Conservation (phyloP, 768 basidiomycete species). For the Serpula lacrymans region DNA sequence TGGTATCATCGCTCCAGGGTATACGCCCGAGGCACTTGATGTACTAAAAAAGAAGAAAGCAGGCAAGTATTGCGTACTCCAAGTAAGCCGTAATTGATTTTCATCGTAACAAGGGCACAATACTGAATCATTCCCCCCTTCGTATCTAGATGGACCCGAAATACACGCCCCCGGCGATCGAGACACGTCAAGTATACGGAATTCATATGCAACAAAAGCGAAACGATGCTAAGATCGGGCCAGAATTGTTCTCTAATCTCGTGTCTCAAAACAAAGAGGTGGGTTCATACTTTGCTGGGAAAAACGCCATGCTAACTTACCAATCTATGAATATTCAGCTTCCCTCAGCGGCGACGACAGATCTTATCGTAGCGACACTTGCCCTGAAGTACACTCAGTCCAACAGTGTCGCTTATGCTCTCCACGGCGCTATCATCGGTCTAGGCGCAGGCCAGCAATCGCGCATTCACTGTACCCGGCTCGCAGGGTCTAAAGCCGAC, state of each 20-base stretch:
- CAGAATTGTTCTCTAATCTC: conserved; percentile 77
- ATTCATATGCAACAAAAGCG: conserved; percentile 85
- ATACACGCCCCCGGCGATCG: conserved; percentile 74
- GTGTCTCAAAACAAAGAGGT: conserved; percentile 89
- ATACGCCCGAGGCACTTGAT: conserved; percentile 82
- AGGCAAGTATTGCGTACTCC: conserved; percentile 96
- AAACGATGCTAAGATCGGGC: conserved; percentile 86
- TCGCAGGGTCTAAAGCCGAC: conserved; percentile 97
- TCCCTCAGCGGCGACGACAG: conserved; percentile 72
- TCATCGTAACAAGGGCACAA: background rate
- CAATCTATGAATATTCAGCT: conserved; percentile 44
- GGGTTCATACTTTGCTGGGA: conserved; percentile 21
- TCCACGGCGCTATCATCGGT: conserved; percentile 88
- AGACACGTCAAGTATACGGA: conserved; percentile 96
- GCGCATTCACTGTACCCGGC: conserved; percentile 97
- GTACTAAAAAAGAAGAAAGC: conserved; percentile 94
- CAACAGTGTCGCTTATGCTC: conserved; percentile 96
- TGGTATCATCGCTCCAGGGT: conserved; percentile 96
- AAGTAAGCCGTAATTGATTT: conserved; percentile 46
- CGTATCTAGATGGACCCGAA: conserved; percentile 91
- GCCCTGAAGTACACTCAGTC: conserved; percentile 99
- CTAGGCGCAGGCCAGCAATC: conserved; percentile 98
- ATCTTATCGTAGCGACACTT: conserved; percentile 93
- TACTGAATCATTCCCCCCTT: background rate
- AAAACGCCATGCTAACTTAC: too few relatives aligned